These are phyloP conservation scores for Cyberlindnera mycetangii DNA, from an alignment of 805 yeast genomes.

Conservation along the genomic window DNA sequence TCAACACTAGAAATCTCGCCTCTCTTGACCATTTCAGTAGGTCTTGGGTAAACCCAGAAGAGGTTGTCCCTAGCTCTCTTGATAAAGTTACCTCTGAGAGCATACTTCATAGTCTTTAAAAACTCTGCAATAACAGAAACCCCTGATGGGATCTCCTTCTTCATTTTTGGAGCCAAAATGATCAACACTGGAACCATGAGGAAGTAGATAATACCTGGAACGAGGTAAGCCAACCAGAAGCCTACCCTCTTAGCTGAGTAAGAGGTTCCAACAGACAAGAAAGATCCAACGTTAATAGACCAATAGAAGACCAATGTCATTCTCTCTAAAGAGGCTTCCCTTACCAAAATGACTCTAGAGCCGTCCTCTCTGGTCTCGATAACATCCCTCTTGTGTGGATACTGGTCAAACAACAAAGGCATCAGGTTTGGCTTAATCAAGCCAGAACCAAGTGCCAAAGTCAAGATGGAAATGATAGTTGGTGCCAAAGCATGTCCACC, in stretches of 20 bases:
- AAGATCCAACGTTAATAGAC: conserved; percentile 72
- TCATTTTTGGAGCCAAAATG: conserved; percentile 27
- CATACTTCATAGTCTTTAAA: conserved; percentile 38
- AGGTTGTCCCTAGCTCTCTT: conserved; percentile 37
- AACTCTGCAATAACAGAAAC: conserved; percentile 43
- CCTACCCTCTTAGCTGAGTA: conserved; percentile 65
- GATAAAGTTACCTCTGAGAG: conserved; percentile 42
- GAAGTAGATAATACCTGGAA: conserved; percentile 61
- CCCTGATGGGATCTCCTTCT: conserved; percentile 29
- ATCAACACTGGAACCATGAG: conserved; percentile 49
- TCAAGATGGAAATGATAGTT: conserved; percentile 37
- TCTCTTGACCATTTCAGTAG: conserved; percentile 46
- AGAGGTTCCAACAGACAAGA: conserved; percentile 75
- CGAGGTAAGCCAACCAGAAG: conserved; percentile 70
- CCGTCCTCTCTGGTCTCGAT: conserved; percentile 59
- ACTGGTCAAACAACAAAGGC: conserved; percentile 74
- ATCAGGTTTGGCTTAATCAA: conserved; percentile 73
- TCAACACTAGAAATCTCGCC: conserved; percentile 29
- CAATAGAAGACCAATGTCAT: conserved; percentile 75
- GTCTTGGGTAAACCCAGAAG: conserved; percentile 59
- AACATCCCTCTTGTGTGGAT: conserved; percentile 56
- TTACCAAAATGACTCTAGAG: conserved; percentile 65
- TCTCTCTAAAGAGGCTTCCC: conserved; percentile 66
- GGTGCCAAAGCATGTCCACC: conserved; percentile 61
- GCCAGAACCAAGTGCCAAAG: conserved; percentile 77